Evolutionary conservation across 2,329 filamentous ascomycete genomes (phyloP), one percentile per base, ranked within the genome.

Genomic region (Saccharata proteae): DNA sequence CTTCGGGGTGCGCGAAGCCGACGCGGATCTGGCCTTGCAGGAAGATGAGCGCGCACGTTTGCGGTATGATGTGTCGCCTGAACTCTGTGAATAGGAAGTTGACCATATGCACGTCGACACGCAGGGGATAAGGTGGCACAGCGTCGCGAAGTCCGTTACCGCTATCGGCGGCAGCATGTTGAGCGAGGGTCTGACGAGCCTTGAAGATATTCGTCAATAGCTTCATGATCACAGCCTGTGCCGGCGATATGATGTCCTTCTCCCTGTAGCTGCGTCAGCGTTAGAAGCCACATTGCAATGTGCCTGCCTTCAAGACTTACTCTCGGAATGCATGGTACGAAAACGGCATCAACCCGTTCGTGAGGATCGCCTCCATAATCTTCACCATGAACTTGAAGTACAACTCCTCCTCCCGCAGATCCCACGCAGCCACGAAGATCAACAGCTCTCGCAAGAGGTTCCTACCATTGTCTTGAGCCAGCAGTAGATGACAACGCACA

Each of bases 341-440:
- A 49, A 90, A 92, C 0, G 86, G 86, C 52, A 94, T 78, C 16
- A 96, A 64, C 2, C 83, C 84, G 41, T 84, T 92, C 42, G 86
- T 79, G 30, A 94, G 75, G 27, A 94, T 81, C 0, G 88, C 83
- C 51, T 93, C 83, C 58, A 94, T 83, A 38, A 96, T 93, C 55
- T 94, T 86, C 26, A 85, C 80, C 55, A 92, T 94, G 53, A 94
- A 83, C 53, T 93, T 88, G 63, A 93, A 94, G 48, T 94, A 93
- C 21, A 93, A 73, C 38, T 92, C 85, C 38, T 88, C 79, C 52
- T 96, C 86, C 23, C 84, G 80, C 46, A 94, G 77, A 49, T 94
- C 88, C 88, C 88, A 96, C 6, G 93, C 86, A 4, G 88, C 88
- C 40, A 94, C 93, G 52, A 94, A 94, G 36, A 96, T 92, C 25